Evolutionary conservation across 768 basidiomycete species (phyloP), one percentile per base, ranked within the genome.

Genomic region (Termitomyces sp.): DNA sequence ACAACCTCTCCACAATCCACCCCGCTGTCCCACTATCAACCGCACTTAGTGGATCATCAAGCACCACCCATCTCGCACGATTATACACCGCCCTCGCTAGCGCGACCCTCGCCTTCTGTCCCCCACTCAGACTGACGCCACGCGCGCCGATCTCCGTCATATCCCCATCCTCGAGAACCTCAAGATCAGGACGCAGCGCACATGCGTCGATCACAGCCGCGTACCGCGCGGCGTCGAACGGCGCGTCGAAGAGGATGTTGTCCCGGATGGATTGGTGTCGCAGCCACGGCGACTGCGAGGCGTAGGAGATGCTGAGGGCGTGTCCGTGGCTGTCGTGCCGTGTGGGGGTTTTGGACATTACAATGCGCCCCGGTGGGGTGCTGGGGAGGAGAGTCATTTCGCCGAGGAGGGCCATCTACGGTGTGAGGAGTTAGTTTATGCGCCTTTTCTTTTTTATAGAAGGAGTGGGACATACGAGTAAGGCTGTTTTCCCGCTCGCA

Each of bases 131-230:
- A 69, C 82, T 88, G 16, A 92, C 85, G 60, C 89, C 89, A 78
- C 85, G 77, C 15, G 85, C 86, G 15, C 93, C 93, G 63, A 95
- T 91, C 72, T 93, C 89, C 1, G 92, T 94, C 56, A 72, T 75
- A 67, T 93, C 94, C 0, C 96, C 96, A 65, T 95, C 87, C 58
- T 95, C 91, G 1, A 98, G 71, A 12, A 94, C 81, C 6, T 88
- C 83, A 58, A 98, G 71, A 75, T 98, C 96, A 0, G 89, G 84
- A 31, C 69, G 74, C 54, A 98, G 71, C 1, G 93, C 94, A 67
- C 95, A 98, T 15, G 85, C 88, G 54, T 93, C 87, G n/a, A 95
- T 69, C 30, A 93, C 91, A 0, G 75, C 77, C 11, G 87, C 73
- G 63, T 95, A 95, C 51, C 91, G 76, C 61, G 86, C 83, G 61